Evolutionary conservation across 306 rosid species (phyloP).

Genomic region (Hippophae gyantsensis): DNA sequence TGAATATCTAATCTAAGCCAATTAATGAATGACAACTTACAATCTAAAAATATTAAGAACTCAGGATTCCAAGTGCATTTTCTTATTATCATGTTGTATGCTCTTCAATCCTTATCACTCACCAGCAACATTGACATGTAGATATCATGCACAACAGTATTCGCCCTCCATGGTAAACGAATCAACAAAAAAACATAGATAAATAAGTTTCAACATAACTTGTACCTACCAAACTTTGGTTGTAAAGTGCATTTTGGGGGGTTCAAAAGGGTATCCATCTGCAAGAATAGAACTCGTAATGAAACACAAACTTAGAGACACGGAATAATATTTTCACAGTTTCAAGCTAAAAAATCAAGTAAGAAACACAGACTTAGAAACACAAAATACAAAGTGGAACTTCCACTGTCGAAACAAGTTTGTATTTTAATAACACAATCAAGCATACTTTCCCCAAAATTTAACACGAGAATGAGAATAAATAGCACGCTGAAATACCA

Average conservation of each 20-base stretch:
- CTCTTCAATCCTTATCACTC: not conserved
- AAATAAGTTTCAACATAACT: not conserved
- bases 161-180: not conserved
- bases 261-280: constrained; percentile 98
- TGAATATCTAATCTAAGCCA: no score
- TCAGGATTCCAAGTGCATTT: no score
- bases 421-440: not conserved
- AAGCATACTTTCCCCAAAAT: not conserved
- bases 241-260: constrained; percentile 87
- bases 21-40: no score
- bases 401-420: no score
- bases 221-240: constrained; percentile 82
- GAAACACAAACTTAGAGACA: constrained; percentile 2
- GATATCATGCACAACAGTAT: not conserved
- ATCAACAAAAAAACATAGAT: not conserved
- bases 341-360: not conserved
- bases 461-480: not conserved
- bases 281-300: constrained; percentile 22
- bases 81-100: not conserved
- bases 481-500: not conserved
- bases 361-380: constrained; percentile 1
- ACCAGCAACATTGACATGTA: not conserved
- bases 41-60: no score
- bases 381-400: no score
- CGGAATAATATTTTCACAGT: not conserved